Conservation (phyloP, 1,284 basidiomycete genomes). For the Cryptococcus floricola region DNA sequence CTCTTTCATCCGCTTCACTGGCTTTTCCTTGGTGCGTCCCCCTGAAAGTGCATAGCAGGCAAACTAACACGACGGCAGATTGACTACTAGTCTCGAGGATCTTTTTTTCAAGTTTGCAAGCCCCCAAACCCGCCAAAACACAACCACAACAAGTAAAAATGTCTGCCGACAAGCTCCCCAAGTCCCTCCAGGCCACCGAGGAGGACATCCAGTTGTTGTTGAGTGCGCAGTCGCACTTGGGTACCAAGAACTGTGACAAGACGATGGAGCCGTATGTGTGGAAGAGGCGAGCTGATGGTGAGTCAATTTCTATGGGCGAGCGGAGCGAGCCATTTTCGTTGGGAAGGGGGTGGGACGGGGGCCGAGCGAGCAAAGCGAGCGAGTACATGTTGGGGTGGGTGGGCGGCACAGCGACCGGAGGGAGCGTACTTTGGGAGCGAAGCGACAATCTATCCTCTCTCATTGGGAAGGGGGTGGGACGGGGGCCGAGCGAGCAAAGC, state of each 20-base stretch:
- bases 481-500: not conserved
- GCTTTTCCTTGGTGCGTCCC: constrained; percentile 22
- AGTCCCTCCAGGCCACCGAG: constrained; percentile 87
- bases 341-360: not conserved
- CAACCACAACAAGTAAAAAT: constrained; percentile 24
- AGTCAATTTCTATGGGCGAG: constrained; percentile 36
- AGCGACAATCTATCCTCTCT: not conserved
- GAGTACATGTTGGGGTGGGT: constrained; percentile 1
- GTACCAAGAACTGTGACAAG: constrained; percentile 98
- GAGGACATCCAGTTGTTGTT: constrained; percentile 95
- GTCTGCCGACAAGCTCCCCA: constrained; percentile 70
- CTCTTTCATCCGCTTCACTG: constrained; percentile 2
- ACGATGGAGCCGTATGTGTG: constrained; percentile 97
- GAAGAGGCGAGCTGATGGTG: constrained; percentile 93
- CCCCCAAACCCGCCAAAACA: constrained; percentile 20
- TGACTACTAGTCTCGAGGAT: constrained; percentile 25
- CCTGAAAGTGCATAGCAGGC: too few relatives aligned
- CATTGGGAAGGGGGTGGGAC: not conserved
- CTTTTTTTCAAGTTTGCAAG: constrained; percentile 46
- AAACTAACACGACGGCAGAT: constrained; percentile 2
- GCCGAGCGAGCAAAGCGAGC: not conserved
- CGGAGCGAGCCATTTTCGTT: not conserved
- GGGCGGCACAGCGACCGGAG: not conserved
- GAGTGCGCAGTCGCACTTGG: constrained; percentile 93
- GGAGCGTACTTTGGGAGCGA: not conserved